Evolutionary conservation across 345 rosid genomes (phyloP), one percentile per base, ranked within the genome.

Genomic region (Bruguiera sexangula): DNA sequence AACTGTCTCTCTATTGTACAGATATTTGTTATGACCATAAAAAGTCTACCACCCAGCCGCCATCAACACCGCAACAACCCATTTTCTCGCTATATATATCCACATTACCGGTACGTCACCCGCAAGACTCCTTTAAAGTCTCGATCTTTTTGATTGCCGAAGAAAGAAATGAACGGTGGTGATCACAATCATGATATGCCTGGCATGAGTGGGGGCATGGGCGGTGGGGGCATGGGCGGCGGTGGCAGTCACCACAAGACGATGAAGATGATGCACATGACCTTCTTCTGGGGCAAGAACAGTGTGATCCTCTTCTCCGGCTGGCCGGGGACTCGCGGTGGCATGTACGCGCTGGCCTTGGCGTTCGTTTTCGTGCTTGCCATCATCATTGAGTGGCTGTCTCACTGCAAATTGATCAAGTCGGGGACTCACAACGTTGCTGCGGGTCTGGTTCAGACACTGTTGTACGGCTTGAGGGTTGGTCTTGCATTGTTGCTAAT

Each of bases 281-380:
- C 91, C 60, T 91, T 91, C 76, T 91, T 75, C 65, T 91, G 95
- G 97, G 88, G 95, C 5, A 83, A 73, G 43, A 65, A 85, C 57
- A 73, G 91, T 4, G 65, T 76, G 65, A 81, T 90, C 61, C 88
- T 90, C 69, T 90, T 90, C 82, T 71, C 85, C 10, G 88, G 85
- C 8, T 90, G 96, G 96, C 92, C 94, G 0, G 89, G 94, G 5
- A 70, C 69, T 16, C 60, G 82, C 22, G 8, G 79, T 2, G 88
- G 81, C 20, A 88, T 88, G 90, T 88, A 85, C 59, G 84, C 63
- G 6, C 64, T 90, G 0, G 83, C 90, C 18, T 67, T 91, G 65
- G 39, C 81, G 29, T 10, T 85, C 24, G 68, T 87, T n/a, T 89
- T 91, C 60, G 21, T 79, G 50, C 66, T 86, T 13, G 74, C 86